phyloP scores from a whole-genome alignment of 2,329 filamentous ascomycete genomes.

The Nemania sp. region DNA sequence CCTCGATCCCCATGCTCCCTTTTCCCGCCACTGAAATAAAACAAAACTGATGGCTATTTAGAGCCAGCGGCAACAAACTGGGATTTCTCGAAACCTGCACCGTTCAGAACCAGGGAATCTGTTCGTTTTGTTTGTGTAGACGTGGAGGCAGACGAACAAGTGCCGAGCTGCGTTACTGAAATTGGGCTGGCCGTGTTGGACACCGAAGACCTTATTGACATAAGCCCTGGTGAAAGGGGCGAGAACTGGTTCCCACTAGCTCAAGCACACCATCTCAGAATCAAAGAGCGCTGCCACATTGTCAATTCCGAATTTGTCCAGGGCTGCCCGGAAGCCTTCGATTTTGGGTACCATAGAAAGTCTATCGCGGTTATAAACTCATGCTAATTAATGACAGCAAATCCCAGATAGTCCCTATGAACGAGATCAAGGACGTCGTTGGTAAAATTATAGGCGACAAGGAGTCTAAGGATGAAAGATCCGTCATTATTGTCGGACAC shows the following conservation, averaged over 20 bases:
- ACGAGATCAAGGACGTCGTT: constrained; percentile 53
- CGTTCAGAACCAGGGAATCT: constrained; percentile 62
- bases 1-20: no score
- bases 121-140: constrained; percentile 84
- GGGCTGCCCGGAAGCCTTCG: constrained; percentile 79
- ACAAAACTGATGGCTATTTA: constrained; percentile 15
- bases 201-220: constrained; percentile 64
- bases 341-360: constrained; percentile 72
- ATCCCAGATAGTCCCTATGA: constrained; percentile 56
- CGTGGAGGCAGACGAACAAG: constrained; percentile 81
- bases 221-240: constrained; percentile 71
- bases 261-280: constrained; percentile 78
- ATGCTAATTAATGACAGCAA: constrained; percentile 49
- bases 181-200: constrained; percentile 87
- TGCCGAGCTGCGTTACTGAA: constrained; percentile 79
- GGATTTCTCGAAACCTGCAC: constrained; percentile 55
- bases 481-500: constrained; percentile 84
- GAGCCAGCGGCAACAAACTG: constrained; percentile 53
- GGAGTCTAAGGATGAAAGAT: constrained; percentile 43
- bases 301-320: constrained; percentile 75
- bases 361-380: neutral
- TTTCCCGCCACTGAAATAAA: neutral
- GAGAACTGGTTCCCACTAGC: constrained; percentile 76
- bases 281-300: constrained; percentile 74
- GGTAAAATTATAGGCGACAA: constrained; percentile 53